Conservation (phyloP, 2,329 filamentous ascomycete species). For the Venturia pyrina region DNA sequence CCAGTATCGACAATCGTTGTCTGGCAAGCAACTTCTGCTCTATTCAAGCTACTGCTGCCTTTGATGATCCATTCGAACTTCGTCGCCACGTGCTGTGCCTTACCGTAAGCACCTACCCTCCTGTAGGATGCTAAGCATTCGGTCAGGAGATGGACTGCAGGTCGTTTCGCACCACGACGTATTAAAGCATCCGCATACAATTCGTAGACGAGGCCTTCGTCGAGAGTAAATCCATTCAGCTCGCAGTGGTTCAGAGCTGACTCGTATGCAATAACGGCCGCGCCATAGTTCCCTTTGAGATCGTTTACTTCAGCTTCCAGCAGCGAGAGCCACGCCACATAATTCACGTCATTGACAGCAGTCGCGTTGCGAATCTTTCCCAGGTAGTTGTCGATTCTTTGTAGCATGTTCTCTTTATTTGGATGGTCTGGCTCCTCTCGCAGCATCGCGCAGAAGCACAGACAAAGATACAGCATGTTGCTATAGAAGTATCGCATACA, state of each 20-base stretch:
- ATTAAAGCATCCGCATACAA: slow-evolving; percentile 64
- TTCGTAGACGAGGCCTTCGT: slow-evolving; percentile 65
- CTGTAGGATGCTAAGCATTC: slow-evolving; percentile 61
- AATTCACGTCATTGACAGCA: slow-evolving; percentile 58
- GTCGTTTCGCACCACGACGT: slow-evolving; percentile 53
- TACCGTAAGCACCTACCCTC: slow-evolving; percentile 57
- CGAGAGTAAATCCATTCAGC: slow-evolving; percentile 55
- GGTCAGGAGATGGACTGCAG: slow-evolving; percentile 57
- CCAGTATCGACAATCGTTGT: slow-evolving; percentile 52
- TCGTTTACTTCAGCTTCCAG: slow-evolving; percentile 61
- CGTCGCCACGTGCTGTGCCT: slow-evolving; percentile 57
- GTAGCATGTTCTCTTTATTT: slow-evolving; percentile 39
- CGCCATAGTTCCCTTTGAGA: slow-evolving; percentile 41
- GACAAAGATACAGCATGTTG: slow-evolving; percentile 32
- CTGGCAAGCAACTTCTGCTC: slow-evolving; percentile 55
- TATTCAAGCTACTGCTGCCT: slow-evolving; percentile 50
- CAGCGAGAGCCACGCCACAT: slow-evolving; percentile 57
- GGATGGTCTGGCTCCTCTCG: slow-evolving; percentile 26
- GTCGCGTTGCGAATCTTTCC: slow-evolving; percentile 56
- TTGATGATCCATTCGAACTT: slow-evolving; percentile 59
- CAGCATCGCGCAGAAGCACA: slow-evolving; percentile 31
- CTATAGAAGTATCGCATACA: slow-evolving; percentile 34
- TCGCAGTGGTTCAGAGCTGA: slow-evolving; percentile 61
- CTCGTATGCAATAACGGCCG: slow-evolving; percentile 57
- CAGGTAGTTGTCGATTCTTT: slow-evolving; percentile 45